A percentile compares a stretch with the other conserved stretches of the same genome.
These are phyloP conservation scores for Polyplosphaeria fusca DNA, from an alignment of 495 filamentous ascomycete species.

Conservation along the genomic window DNA sequence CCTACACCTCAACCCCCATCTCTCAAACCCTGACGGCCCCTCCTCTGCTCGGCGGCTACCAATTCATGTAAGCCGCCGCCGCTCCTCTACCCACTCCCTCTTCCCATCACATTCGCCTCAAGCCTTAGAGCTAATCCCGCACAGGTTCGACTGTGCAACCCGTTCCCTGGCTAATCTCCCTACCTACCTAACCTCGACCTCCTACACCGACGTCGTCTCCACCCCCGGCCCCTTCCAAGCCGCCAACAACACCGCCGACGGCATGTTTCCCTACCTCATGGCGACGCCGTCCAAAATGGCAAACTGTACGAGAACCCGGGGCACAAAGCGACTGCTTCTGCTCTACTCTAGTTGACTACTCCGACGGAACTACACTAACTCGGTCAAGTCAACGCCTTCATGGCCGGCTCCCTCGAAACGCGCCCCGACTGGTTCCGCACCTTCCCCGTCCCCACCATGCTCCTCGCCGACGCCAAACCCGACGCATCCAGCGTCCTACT, in stretches of 20 bases:
- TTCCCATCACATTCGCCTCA: neutral
- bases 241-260: conserved; percentile 2
- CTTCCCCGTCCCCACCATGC: conserved; percentile 46
- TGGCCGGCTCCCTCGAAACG: neutral
- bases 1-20: conserved; percentile 5
- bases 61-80: conserved; percentile 3
- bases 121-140: no score
- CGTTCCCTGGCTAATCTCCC: conserved; percentile 14
- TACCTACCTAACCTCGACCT: neutral
- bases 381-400: conserved; percentile 39
- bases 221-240: conserved; percentile 11
- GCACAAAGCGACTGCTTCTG: no score
- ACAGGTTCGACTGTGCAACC: conserved; percentile 8
- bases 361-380: no score
- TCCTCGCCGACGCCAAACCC: conserved; percentile 34
- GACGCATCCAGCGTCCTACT: conserved; percentile 36
- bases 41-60: conserved; percentile 6
- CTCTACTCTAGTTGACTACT: no score
- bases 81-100: no score
- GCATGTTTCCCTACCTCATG: conserved; percentile 11
- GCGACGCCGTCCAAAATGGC: neutral
- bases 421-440: neutral
- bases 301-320: no score
- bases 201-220: conserved; percentile 1
- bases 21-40: conserved; percentile 9